These are phyloP conservation scores for Linum lewisii DNA, from an alignment of 345 rosid genomes.

Conservation along the genomic window DNA sequence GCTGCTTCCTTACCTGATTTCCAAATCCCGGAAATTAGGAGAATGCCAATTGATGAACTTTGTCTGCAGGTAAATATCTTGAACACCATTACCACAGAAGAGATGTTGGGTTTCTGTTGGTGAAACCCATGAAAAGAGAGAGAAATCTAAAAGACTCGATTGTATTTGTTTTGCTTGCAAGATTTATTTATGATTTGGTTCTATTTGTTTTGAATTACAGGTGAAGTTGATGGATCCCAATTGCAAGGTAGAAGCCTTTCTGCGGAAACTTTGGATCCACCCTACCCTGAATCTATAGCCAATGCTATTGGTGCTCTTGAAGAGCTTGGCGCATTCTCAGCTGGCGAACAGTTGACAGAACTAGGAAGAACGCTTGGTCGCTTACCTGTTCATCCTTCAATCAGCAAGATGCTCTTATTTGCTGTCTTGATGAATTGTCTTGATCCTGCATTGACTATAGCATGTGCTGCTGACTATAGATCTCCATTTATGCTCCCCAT, in stretches of 20 bases:
- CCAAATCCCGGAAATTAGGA: slow-evolving; percentile 83
- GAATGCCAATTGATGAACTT: slow-evolving; percentile 89
- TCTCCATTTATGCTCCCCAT: slow-evolving; percentile 82
- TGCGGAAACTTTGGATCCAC: slow-evolving; percentile 83
- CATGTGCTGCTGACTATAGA: slow-evolving; percentile 85
- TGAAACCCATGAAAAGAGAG: background rate
- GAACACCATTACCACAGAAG: too few species aligned
- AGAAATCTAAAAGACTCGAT: background rate
- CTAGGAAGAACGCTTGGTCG: slow-evolving; percentile 81
- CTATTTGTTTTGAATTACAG: slow-evolving; percentile 22
- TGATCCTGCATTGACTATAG: slow-evolving; percentile 91
- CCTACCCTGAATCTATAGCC: slow-evolving; percentile 51
- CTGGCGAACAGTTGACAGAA: slow-evolving; percentile 68
- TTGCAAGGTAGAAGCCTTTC: slow-evolving; percentile 54
- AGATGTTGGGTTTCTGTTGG: background rate
- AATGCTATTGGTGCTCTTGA: slow-evolving; percentile 69
- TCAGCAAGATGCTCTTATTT: slow-evolving; percentile 88
- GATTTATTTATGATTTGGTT: background rate
- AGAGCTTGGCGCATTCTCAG: slow-evolving; percentile 81
- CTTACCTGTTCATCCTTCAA: slow-evolving; percentile 86
- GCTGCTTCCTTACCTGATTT: slow-evolving; percentile 78
- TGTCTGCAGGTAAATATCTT: slow-evolving; percentile 64
- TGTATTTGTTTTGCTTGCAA: too few species aligned
- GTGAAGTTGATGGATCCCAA: slow-evolving; percentile 78
- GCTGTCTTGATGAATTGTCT: slow-evolving; percentile 85